phyloP scores from a whole-genome alignment of 2,329 filamentous ascomycete genomes.

The Aspergillus vadensis region DNA sequence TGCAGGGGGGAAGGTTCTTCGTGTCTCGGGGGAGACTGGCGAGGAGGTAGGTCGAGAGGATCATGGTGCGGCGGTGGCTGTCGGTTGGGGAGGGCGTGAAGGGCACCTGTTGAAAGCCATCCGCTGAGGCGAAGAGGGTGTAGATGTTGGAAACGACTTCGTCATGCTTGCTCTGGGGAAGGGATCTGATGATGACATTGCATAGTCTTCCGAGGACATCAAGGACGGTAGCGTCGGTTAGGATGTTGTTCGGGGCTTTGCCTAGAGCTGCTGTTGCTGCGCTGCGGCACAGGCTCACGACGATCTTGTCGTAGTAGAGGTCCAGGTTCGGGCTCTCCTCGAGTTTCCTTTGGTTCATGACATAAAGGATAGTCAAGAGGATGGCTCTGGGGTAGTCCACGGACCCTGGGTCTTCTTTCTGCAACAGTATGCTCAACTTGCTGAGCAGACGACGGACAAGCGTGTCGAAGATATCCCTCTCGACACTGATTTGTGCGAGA shows the following conservation, averaged over 20 bases:
- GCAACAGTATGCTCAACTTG: conserved; percentile 60
- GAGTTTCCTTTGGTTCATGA: conserved; percentile 57
- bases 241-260: conserved; percentile 36
- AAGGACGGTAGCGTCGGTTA: conserved; percentile 56
- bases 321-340: conserved; percentile 46
- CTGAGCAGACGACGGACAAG: conserved; percentile 64
- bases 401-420: conserved; percentile 50
- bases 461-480: conserved; percentile 65
- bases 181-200: conserved; percentile 60
- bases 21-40: conserved; percentile 52
- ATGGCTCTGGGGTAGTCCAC: conserved; percentile 61
- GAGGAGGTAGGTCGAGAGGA: conserved; percentile 60
- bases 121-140: conserved; percentile 50
- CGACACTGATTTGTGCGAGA: conserved; percentile 64
- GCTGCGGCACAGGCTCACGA: conserved; percentile 46
- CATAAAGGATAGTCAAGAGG: conserved; percentile 63
- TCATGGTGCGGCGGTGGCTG: conserved; percentile 50
- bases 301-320: conserved; percentile 54
- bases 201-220: conserved; percentile 63
- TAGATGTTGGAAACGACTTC: conserved; percentile 58
- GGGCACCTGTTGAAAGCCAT: conserved; percentile 39
- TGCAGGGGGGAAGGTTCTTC: conserved; percentile 33
- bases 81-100: conserved; percentile 33
- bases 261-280: conserved; percentile 41
- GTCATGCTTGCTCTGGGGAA: conserved; percentile 55